A percentile compares a stretch with the other conserved stretches of the same genome.
Conservation (phyloP, 306 rosid species). For the Cucurbita ficifolia region DNA sequence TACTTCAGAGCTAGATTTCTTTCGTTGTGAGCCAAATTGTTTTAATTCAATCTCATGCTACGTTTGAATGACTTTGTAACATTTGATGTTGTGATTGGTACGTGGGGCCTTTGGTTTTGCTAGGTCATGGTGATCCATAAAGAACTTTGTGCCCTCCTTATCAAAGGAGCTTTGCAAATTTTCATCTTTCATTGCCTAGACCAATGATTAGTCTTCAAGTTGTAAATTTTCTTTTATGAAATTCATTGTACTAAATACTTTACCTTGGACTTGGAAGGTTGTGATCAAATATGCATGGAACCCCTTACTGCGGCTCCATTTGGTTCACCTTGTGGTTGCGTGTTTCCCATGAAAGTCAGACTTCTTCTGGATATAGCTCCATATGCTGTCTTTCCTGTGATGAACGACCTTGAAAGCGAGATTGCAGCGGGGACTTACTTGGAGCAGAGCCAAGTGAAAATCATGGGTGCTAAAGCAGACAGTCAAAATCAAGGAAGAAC, state of each 20-base stretch:
- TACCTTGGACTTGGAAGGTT: constrained; percentile 33
- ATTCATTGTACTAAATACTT: constrained; percentile 13
- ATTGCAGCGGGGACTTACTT: constrained; percentile 74
- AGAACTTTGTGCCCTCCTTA: neutral
- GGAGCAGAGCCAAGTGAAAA: constrained; percentile 84
- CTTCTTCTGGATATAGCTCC: constrained; percentile 69
- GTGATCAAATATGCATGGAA: constrained; percentile 65
- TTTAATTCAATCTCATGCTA: neutral
- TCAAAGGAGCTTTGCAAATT: neutral
- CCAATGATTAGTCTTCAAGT: neutral
- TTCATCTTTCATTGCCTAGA: neutral
- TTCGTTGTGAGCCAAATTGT: neutral
- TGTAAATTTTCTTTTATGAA: neutral
- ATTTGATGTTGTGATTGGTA: neutral
- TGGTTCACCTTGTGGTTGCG: constrained; percentile 97
- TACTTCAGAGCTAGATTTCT: neutral
- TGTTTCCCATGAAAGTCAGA: constrained; percentile 77
- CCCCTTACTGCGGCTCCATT: constrained; percentile 72
- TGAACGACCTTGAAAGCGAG: constrained; percentile 74
- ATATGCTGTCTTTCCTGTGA: constrained; percentile 54
- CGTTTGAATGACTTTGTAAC: neutral
- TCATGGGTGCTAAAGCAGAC: constrained; percentile 90
- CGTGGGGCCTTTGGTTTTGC: neutral
- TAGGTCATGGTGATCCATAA: neutral
- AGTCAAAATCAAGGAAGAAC: constrained; percentile 60